phyloP scores from a whole-genome alignment of 129 eudicot genomes.

The Artemisia tridentata region DNA sequence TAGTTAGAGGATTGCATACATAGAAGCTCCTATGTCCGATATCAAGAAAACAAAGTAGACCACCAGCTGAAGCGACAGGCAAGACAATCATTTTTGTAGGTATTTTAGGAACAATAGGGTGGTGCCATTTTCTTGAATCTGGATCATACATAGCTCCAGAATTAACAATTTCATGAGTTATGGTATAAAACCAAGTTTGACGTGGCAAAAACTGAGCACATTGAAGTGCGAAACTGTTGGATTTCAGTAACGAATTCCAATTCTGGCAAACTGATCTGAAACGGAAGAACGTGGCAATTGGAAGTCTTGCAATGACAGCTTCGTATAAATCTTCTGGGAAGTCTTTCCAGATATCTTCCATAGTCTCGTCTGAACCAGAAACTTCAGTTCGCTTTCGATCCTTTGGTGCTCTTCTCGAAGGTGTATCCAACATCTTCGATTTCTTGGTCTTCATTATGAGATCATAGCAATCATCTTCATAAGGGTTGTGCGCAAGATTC shows the following conservation, averaged over 20 bases:
- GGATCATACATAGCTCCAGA: constrained; percentile 83
- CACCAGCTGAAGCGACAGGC: constrained; percentile 92
- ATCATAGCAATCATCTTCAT: constrained; percentile 51
- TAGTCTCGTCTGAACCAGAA: constrained; percentile 36
- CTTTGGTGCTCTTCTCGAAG: constrained; percentile 50
- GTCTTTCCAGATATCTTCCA: constrained; percentile 76
- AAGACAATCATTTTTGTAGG: constrained; percentile 57
- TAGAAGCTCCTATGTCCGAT: constrained; percentile 66
- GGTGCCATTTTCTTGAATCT: constrained; percentile 68
- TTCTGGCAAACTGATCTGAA: constrained; percentile 76
- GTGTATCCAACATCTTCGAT: constrained; percentile 57
- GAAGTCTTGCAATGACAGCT: constrained; percentile 76
- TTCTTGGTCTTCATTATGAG: constrained; percentile 38
- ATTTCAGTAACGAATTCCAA: constrained; percentile 69
- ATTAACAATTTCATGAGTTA: constrained; percentile 53
- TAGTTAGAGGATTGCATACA: constrained; percentile 76
- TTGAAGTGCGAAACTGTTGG: constrained; percentile 60
- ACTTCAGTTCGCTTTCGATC: constrained; percentile 34
- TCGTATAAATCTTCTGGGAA: constrained; percentile 82
- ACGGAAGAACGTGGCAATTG: constrained; percentile 67
- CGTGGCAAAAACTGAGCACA: constrained; percentile 51
- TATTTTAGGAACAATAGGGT: constrained; percentile 53
- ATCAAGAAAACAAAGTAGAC: constrained; percentile 78
- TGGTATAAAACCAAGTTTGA: constrained; percentile 80
- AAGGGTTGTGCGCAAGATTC: constrained; percentile 46